A percentile compares a stretch with the other conserved stretches of the same genome.
phyloP scores from a whole-genome alignment of 2,329 filamentous ascomycete genomes.

The Chlorencoelia australis region DNA sequence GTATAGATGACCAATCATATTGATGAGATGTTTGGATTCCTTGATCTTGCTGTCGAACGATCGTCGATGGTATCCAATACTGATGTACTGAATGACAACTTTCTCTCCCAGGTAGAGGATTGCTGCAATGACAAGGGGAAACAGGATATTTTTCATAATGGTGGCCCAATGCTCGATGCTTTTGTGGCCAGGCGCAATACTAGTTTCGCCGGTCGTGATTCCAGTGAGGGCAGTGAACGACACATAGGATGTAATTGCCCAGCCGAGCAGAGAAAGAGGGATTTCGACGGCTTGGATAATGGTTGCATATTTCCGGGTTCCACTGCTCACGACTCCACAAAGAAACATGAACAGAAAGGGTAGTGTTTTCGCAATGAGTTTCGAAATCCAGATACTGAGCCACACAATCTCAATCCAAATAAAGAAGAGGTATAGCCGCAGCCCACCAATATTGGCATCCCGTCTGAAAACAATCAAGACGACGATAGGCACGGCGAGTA shows the following conservation, averaged over 20 bases:
- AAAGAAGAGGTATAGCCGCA: conserved; percentile 51
- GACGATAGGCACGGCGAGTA: conserved; percentile 53
- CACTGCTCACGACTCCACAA: conserved; percentile 57
- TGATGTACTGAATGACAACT: conserved; percentile 70
- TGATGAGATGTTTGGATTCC: conserved; percentile 78
- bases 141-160: conserved; percentile 54
- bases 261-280: conserved; percentile 58
- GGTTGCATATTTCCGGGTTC: conserved; percentile 59
- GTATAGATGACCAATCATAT: conserved; percentile 74
- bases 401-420: conserved; percentile 61
- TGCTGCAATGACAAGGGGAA: conserved; percentile 56
- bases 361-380: conserved; percentile 50
- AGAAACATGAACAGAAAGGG: conserved; percentile 58
- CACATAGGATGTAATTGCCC: conserved; percentile 52
- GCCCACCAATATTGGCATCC: conserved; percentile 28
- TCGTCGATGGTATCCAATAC: conserved; percentile 75
- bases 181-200: background rate
- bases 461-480: conserved; percentile 28
- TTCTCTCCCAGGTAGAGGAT: conserved; percentile 69
- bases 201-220: conserved; percentile 12
- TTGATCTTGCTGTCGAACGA: conserved; percentile 78
- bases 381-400: conserved; percentile 57
- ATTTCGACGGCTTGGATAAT: conserved; percentile 56
- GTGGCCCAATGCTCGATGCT: conserved; percentile 37
- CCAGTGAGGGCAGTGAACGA: conserved; percentile 49